These are phyloP conservation scores for Ceratocystis huliohia DNA, from an alignment of 2,329 filamentous ascomycete species.

Conservation along the genomic window DNA sequence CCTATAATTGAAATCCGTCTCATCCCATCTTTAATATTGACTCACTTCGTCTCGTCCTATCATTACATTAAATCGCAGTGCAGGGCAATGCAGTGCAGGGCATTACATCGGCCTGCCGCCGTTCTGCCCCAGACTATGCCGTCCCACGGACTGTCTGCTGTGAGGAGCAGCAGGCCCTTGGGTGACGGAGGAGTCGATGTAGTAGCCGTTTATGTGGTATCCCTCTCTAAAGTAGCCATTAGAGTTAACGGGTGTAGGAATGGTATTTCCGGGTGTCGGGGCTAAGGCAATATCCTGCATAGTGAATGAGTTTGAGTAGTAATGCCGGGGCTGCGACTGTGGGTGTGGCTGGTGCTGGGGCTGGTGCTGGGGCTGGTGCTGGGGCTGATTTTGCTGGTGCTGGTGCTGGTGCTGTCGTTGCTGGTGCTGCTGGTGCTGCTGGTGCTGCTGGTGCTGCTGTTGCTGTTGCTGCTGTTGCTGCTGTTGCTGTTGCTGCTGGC, in stretches of 20 bases:
- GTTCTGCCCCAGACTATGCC: not conserved
- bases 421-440: no score
- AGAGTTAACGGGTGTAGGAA: conserved; percentile 2
- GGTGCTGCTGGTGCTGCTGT: not conserved
- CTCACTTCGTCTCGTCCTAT: not conserved
- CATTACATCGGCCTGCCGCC: no score
- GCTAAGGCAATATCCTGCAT: not conserved
- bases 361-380: no score
- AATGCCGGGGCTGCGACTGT: not conserved
- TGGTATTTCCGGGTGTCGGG: conserved; percentile 8
- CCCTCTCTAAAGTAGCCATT: not conserved
- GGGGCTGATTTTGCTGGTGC: not conserved
- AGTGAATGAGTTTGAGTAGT: not conserved
- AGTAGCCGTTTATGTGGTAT: conserved; percentile 2
- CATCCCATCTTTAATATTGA: not conserved
- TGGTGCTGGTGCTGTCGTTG: not conserved
- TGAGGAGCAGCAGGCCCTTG: not conserved
- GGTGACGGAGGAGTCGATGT: not conserved
- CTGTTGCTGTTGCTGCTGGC: no score
- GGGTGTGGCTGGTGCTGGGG: not conserved
- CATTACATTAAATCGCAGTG: not conserved
- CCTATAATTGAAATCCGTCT: not conserved
- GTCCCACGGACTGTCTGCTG: not conserved
- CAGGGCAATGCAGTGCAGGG: not conserved
- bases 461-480: not conserved